Evolutionary conservation across 139 green algal genomes (phyloP).

Genomic region (Chlorokybus atmophyticus): DNA sequence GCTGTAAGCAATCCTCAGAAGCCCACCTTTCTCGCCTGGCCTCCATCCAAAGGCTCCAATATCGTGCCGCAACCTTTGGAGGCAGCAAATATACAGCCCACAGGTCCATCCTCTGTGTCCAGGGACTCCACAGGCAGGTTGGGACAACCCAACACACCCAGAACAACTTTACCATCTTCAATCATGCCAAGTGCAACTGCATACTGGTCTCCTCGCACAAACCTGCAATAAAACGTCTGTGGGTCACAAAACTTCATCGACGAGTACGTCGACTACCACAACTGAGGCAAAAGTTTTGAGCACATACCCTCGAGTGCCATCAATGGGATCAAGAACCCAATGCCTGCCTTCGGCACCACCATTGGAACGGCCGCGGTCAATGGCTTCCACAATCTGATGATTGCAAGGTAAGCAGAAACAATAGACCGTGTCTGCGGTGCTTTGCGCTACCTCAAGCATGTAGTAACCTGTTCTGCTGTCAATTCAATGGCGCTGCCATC

Average conservation of each 20-base stretch:
- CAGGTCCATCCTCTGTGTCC: not conserved
- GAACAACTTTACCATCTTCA: constrained; percentile 50
- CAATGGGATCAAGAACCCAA: constrained; percentile 42
- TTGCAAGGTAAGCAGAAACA: no score
- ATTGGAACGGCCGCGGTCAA: constrained; percentile 24
- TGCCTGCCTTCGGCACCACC: constrained; percentile 25
- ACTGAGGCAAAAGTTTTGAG: no score
- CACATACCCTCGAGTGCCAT: constrained; percentile 30
- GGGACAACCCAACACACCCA: constrained; percentile 87
- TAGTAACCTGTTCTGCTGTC: no score
- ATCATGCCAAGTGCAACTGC: constrained; percentile 81
- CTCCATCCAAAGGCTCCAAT: constrained; percentile 33
- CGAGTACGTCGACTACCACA: no score
- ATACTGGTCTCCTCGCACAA: constrained; percentile 89
- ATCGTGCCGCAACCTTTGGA: constrained; percentile 43
- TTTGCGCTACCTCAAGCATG: no score
- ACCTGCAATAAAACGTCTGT: constrained; percentile 52
- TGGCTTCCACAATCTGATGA: constrained; percentile 26
- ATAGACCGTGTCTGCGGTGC: no score
- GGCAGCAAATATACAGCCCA: constrained; percentile 66
- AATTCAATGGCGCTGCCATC: not conserved
- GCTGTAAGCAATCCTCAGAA: no score
- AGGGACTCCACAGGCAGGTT: constrained; percentile 67
- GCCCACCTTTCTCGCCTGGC: not conserved
- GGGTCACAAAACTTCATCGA: no score